Conservation (phyloP, 2,329 filamentous ascomycete genomes). For the Fusarium sp. region DNA sequence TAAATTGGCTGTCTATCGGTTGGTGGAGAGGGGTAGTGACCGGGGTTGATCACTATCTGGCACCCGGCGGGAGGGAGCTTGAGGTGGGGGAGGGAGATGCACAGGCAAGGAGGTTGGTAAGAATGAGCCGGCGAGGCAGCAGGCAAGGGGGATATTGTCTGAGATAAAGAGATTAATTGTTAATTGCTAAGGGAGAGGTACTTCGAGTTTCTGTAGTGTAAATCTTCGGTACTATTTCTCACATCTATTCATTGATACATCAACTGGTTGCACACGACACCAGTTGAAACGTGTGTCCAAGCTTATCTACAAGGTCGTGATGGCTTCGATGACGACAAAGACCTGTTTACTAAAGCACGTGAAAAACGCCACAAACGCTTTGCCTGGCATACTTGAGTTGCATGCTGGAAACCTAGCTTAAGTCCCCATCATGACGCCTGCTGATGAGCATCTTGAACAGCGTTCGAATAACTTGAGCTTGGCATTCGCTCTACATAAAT, state of each 20-base stretch:
- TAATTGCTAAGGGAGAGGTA: neutral
- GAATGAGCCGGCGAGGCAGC: slow-evolving; percentile 13
- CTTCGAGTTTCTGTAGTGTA: neutral
- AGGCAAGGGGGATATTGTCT: slow-evolving; percentile 21
- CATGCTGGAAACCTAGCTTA: too few species aligned
- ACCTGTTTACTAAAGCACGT: slow-evolving; percentile 17
- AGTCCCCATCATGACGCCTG: neutral
- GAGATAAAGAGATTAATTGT: slow-evolving; percentile 1
- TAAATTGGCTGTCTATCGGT: slow-evolving; percentile 32
- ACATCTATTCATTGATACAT: neutral
- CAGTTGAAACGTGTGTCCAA: slow-evolving; percentile 14
- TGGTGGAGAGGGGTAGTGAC: slow-evolving; percentile 8
- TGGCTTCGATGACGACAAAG: slow-evolving; percentile 47
- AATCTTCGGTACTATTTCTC: neutral
- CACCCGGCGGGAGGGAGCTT: slow-evolving; percentile 22
- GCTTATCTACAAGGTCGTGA: slow-evolving; percentile 27
- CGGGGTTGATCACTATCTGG: slow-evolving; percentile 21
- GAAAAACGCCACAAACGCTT: slow-evolving; percentile 3
- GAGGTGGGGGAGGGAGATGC: slow-evolving; percentile 15
- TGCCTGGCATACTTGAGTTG: neutral
- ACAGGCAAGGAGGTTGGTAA: slow-evolving; percentile 18
- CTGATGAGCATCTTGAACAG: too few species aligned
- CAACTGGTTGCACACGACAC: slow-evolving; percentile 18
- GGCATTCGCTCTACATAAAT: neutral
- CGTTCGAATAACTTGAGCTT: neutral